Conservation (phyloP, 768 basidiomycete genomes). For the Suillus spraguei region DNA sequence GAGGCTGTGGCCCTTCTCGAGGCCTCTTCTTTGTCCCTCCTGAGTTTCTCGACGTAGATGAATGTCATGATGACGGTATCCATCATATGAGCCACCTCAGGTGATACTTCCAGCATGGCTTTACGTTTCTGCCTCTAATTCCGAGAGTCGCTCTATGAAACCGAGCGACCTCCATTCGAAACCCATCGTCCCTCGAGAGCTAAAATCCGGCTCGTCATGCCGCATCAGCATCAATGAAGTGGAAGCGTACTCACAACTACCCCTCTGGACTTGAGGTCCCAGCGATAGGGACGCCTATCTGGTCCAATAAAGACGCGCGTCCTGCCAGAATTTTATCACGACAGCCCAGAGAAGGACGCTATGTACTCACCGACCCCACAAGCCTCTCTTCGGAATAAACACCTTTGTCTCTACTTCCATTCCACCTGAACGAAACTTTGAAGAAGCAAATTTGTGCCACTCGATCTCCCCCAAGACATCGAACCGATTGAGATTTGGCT, state of each 20-base stretch:
- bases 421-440: slow-evolving; percentile 33
- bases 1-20: not conserved
- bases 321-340: not conserved
- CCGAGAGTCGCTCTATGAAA: slow-evolving; percentile 18
- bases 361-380: slow-evolving; percentile 24
- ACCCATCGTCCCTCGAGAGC: slow-evolving; percentile 20
- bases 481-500: slow-evolving; percentile 28
- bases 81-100: slow-evolving; percentile 13
- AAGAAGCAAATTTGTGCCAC: slow-evolving; percentile 33
- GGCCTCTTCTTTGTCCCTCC: slow-evolving; percentile 11
- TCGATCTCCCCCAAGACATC: slow-evolving; percentile 36
- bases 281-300: slow-evolving; percentile 7
- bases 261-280: not conserved
- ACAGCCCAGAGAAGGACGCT: not conserved
- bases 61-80: slow-evolving; percentile 20
- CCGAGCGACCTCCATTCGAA: slow-evolving; percentile 23
- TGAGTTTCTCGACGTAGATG: slow-evolving; percentile 18
- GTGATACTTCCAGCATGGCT: slow-evolving; percentile 16
- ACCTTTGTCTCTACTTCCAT: slow-evolving; percentile 26
- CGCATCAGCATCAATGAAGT: not conserved
- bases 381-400: slow-evolving; percentile 29
- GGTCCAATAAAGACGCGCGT: slow-evolving; percentile 8
- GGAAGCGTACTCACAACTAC: slow-evolving; percentile 1
- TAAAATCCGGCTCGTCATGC: not conserved
- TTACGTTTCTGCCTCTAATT: slow-evolving; percentile 13